Base-by-base conservation (phyloP, 495 filamentous ascomycete species). In the Xylaria castorea region DNA sequence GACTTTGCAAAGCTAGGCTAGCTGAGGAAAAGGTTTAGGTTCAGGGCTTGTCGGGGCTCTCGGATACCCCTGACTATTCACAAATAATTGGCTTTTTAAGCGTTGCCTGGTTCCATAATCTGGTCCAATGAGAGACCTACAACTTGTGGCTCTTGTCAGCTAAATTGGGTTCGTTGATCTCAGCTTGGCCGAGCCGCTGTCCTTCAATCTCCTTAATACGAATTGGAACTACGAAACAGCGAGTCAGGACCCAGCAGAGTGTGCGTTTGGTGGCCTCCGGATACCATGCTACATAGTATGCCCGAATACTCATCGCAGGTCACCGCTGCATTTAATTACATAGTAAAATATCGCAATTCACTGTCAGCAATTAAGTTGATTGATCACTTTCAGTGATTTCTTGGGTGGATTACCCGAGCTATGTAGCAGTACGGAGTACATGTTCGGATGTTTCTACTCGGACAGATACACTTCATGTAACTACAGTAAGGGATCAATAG, bases 151-250 rank as follows among this genome's bases (percentile, higher is more conserved):
- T 68, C 48, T 40, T 51, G 50, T 68, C 66, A 57, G 66, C 66
- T 22, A 22, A 68, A 68, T 30, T 55, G n/a, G 34, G 30, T 40
- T 68, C 18, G 5, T 30, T 53, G 4, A 42, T 7, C 44, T 68
- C 66, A 68, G 50, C 50, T 68, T 57, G 48, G 50, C 20, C 50
- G 34, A 42, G 50, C n/a, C 66, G 20, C 38, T 64, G 60, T 5
- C 68, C 58, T 51, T 42, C 68, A 71, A 71, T 71, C 68, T 71
- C 68, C 40, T 64, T 8, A 22, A 71, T 71, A 71, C 58, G 68
- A 71, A 42, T 70, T 50, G 38, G 48, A 48, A 38, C 65, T 4
- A n/a, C 55, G 20, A 44, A 20, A 22, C 25, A 20, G 18, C 51
- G 50, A 57, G 66, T 60, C 67, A 69, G 63, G 25, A 25, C 25